Evolutionary conservation across 2,329 filamentous ascomycete species (phyloP), one percentile per base, ranked within the genome.

Genomic region (Aspergillus proliferans): DNA sequence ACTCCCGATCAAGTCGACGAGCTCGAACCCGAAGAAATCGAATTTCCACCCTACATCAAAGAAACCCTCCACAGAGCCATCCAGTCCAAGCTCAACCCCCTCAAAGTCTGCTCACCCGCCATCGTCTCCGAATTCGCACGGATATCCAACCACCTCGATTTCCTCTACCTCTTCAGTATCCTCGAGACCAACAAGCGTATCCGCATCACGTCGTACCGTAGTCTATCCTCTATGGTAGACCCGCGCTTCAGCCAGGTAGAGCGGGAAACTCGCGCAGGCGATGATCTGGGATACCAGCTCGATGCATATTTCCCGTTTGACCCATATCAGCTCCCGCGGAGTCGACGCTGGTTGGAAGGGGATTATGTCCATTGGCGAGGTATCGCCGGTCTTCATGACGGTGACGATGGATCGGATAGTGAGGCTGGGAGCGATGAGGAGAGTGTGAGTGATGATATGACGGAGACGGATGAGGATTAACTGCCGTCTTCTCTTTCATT

Each of bases 261-360:
- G 47, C 78, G 82, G 43, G 80, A 84, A 57, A 81, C 75, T 47
- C 74, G 61, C 52, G 74, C 67, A 50, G 71, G 84, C 47, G 86
- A 87, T 50, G 88, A 95, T 57, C 83, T 85, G 53, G 86, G 83
- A 61, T 85, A 92, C 61, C 86, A 95, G 68, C 79, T 98, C 1
- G 91, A 97, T 58, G 87, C 90, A 0, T 96, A 95, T 67, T 98
- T 97, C 63, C 93, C 93, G 0, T 98, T 98, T 62, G 93, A 98
- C 65, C 94, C 94, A 2, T 98, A 97, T 68, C 86, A 92, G 61
- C 75, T 98, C 45, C 91, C 91, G 0, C 76, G 83, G 57, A 96
- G 91, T 67, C 89, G 87, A 69, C 80, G 83, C 51, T 97, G 93
- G 94, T 73, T 98, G 10, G 86, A 90, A 53, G 79, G 81, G 18